Evolutionary conservation across 306 rosid genomes (phyloP).

Genomic region (Trifolium dubium): DNA sequence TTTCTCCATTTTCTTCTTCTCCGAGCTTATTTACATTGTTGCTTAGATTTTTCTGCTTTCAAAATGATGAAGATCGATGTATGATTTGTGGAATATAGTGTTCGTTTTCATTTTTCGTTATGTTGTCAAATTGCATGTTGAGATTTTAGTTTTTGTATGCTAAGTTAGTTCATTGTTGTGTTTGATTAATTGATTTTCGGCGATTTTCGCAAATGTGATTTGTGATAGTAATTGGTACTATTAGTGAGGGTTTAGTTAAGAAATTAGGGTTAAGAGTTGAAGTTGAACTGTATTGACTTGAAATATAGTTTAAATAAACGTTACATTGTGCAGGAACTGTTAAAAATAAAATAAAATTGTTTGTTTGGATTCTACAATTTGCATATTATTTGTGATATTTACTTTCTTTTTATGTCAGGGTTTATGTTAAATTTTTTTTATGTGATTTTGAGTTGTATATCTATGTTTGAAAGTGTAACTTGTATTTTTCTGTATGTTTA

Average conservation of each 20-base stretch:
- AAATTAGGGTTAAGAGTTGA: neutral
- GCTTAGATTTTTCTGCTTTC: neutral
- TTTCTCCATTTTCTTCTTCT: neutral
- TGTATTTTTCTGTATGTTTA: neutral
- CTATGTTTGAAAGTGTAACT: neutral
- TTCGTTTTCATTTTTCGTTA: neutral
- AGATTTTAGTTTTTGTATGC: neutral
- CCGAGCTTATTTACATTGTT: neutral
- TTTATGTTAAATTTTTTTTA: neutral
- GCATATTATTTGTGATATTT: neutral
- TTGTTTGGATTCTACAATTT: neutral
- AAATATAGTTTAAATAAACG: neutral
- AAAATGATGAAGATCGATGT: conserved; percentile 18
- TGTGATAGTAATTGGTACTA: neutral
- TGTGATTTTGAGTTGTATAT: conserved; percentile 13
- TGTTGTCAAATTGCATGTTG: neutral
- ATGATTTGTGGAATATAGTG: conserved; percentile 6
- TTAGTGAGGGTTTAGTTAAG: neutral
- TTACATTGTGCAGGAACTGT: neutral
- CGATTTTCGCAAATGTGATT: neutral
- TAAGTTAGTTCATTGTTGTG: neutral
- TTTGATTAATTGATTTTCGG: conserved; percentile 19
- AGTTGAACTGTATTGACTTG: neutral
- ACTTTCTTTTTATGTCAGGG: neutral
- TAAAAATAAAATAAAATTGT: neutral